Percentiles rank a stretch among this genome's conserved stretches.
phyloP scores from a whole-genome alignment of 495 filamentous ascomycete genomes.

The Hyaloscypha variabilis region DNA sequence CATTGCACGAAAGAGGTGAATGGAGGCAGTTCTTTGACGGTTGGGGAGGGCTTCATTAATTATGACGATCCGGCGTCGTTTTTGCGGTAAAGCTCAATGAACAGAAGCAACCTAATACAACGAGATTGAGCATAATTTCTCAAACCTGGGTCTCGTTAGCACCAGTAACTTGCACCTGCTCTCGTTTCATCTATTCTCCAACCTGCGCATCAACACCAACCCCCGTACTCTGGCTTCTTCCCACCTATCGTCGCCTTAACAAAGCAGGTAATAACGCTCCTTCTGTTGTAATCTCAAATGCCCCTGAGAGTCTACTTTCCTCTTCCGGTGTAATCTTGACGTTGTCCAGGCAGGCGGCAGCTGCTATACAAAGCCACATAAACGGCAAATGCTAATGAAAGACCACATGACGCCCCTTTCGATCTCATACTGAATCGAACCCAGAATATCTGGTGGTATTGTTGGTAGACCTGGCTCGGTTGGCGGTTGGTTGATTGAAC shows the following conservation, averaged over 20 bases:
- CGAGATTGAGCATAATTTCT: background rate
- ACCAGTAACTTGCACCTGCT: background rate
- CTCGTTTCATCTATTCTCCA: background rate
- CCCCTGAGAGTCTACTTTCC: constrained; percentile 8
- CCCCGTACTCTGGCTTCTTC: background rate
- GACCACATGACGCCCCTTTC: constrained; percentile 56
- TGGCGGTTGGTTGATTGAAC: constrained; percentile 14
- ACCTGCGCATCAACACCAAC: background rate
- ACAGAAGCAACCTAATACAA: background rate
- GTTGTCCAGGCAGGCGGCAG: constrained; percentile 19
- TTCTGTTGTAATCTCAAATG: constrained; percentile 4
- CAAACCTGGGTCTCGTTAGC: background rate
- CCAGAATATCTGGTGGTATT: constrained; percentile 30
- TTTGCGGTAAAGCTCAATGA: background rate
- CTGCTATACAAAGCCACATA: constrained; percentile 35
- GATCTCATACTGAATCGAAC: constrained; percentile 33
- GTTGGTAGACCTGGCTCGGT: background rate
- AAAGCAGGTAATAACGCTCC: background rate
- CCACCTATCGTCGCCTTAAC: background rate
- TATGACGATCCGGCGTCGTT: background rate
- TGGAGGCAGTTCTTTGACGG: background rate
- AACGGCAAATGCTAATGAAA: constrained; percentile 58
- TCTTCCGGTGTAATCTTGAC: constrained; percentile 24
- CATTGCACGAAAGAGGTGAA: background rate
- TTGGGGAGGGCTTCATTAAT: background rate